phyloP scores from a whole-genome alignment of 2,329 filamentous ascomycete species.

The Lachnum nothofagi region DNA sequence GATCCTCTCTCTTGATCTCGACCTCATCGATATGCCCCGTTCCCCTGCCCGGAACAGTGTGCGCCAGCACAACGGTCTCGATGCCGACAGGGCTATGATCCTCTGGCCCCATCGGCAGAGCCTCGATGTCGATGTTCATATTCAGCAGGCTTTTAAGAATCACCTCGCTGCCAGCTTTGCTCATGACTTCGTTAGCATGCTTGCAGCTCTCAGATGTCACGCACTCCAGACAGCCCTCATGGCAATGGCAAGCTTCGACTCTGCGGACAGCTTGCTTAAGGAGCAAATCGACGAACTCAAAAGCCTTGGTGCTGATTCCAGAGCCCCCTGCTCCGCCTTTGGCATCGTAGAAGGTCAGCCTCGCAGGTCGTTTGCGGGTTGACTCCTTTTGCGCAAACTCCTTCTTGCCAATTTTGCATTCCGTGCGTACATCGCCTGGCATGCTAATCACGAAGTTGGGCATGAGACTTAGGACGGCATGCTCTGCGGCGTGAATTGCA shows the following conservation, averaged over 20 bases:
- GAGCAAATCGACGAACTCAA: conserved; percentile 81
- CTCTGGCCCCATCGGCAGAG: conserved; percentile 81
- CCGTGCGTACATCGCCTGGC: conserved; percentile 87
- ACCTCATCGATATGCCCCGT: conserved; percentile 17
- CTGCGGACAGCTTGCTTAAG: conserved; percentile 70
- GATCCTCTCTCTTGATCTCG: conserved; percentile 25
- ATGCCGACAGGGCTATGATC: conserved; percentile 63
- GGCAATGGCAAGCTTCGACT: conserved; percentile 70
- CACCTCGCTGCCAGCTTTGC: conserved; percentile 79
- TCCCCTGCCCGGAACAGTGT: conserved; percentile 47
- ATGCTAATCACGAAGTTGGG: conserved; percentile 87
- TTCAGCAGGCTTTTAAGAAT: conserved; percentile 72
- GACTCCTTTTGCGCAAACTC: conserved; percentile 72
- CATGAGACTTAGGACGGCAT: conserved; percentile 79
- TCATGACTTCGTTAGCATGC: conserved; percentile 86
- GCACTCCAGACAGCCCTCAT: conserved; percentile 82
- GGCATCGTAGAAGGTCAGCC: conserved; percentile 90
- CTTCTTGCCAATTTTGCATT: conserved; percentile 85
- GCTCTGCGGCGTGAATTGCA: conserved; percentile 90
- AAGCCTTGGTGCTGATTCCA: conserved; percentile 87
- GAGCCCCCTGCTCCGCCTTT: conserved; percentile 80
- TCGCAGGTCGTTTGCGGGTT: conserved; percentile 73
- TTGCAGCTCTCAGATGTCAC: conserved; percentile 80
- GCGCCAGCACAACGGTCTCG: conserved; percentile 75
- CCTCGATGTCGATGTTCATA: conserved; percentile 73